Conservation (phyloP, 176 grass and related monocot genomes). For the Neostapfia colusana region DNA sequence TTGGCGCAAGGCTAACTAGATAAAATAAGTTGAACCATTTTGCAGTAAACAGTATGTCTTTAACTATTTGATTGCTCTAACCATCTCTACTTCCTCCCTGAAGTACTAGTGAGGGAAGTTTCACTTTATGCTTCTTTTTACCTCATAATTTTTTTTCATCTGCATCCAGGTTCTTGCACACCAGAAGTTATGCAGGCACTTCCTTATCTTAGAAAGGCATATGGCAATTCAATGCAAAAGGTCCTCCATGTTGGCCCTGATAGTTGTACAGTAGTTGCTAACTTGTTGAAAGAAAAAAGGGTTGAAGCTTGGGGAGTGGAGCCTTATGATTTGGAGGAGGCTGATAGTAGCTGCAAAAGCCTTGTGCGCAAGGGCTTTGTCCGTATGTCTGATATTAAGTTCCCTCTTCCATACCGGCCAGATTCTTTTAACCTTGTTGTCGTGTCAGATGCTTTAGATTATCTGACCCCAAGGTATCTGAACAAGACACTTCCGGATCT, state of each 20-base stretch:
- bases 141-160: slow-evolving; percentile 2
- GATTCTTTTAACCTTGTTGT: slow-evolving; percentile 97
- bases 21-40: neutral
- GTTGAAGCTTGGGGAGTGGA: slow-evolving; percentile 90
- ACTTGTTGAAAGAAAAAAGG: slow-evolving; percentile 79
- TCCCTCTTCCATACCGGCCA: slow-evolving; percentile 84
- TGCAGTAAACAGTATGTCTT: neutral
- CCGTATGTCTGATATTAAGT: slow-evolving; percentile 86
- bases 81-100: neutral
- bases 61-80: neutral
- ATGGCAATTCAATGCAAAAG: slow-evolving; percentile 62
- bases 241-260: slow-evolving; percentile 89
- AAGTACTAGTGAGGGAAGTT: neutral
- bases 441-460: slow-evolving; percentile 93
- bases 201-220: slow-evolving; percentile 83
- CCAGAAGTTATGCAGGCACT: slow-evolving; percentile 76
- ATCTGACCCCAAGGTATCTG: slow-evolving; percentile 89
- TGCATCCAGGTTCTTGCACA: slow-evolving; percentile 76
- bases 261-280: slow-evolving; percentile 82
- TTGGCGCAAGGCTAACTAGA: neutral
- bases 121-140: neutral
- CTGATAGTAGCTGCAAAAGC: slow-evolving; percentile 86
- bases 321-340: slow-evolving; percentile 96
- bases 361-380: slow-evolving; percentile 97
- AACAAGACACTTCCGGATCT: slow-evolving; percentile 95